Evolutionary conservation across 2,329 filamentous ascomycete genomes (phyloP), one percentile per base, ranked within the genome.

Genomic region (Trichoderma arundinaceum): DNA sequence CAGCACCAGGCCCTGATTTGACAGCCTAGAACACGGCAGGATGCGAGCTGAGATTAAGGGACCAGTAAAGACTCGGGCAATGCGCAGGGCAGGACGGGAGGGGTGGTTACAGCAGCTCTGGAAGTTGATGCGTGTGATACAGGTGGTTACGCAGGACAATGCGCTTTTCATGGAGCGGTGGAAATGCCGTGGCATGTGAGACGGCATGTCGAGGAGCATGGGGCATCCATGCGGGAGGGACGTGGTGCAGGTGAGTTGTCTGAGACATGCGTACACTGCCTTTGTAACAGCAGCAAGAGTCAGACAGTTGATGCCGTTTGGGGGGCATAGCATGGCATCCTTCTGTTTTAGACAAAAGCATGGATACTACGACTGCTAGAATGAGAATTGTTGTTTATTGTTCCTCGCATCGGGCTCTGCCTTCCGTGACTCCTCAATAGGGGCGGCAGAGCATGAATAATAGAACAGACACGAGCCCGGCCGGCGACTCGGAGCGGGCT

Each of bases 181-280:
- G 39, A 22, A 60, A 28, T 49, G 57, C 35, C 33, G 57, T 60
- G 57, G 44, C 35, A 51, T 60, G 57, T 60, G 57, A 60, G 57
- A 60, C 57, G n/a, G 57, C 54, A 44, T 58, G 54, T 46, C 32
- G 28, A 38, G 33, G 35, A 54, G 39, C 57, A 51, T 49, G 57
- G 57, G 22, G 22, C 22, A 28, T 28, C 22, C 22, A 28, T 28
- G 22, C 22, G 22, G 22, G 22, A 28, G 22, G 22, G 22, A 28
- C 22, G 22, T 28, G 22, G 22, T 28, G 22, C 22, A 28, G 22
- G 22, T 28, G 22, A 28, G 22, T 28, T 28, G 22, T 28, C 22
- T 28, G 22, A 28, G 22, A 28, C 22, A 28, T 28, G 22, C 22
- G 4, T 28, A 28, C 22, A 28, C 22, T 28, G 22, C 22, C 22